Base-by-base conservation (phyloP, 805 yeast genomes). In the Candida railenensis region DNA sequence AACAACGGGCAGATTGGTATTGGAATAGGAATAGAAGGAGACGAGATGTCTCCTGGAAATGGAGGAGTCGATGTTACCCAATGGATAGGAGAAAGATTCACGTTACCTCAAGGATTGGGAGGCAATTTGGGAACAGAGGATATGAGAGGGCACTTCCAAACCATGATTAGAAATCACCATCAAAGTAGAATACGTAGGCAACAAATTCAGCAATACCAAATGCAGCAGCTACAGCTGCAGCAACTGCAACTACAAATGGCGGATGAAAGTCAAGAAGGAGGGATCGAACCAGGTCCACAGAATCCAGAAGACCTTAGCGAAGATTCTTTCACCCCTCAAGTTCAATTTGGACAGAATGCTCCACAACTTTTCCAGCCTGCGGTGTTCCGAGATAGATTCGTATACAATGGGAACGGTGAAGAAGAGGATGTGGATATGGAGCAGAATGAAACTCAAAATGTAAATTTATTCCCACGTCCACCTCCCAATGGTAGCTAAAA, bases 301-400 rank as follows among this genome's bases (percentile, higher is more conserved):
- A 34, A 33, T 22, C 40, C 32, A n/a, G 28, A 42, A 30, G 48
- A 12, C 28, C 25, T 22, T 30, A 37, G 15, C 22, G 38, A 19
- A 43, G 40, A 32, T 15, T 39, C 19, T 33, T 43, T 37, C 8
- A 38, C 36, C 20, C 22, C 38, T 36, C 48, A 38, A 43, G 32
- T 30, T 20, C 42, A 41, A 22, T 56, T 58, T 37, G 64, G 61
- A 3, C 62, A 58, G 15, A 61, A 70, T 53, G 76, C 75, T 3
- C 76, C 76, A 1, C 76, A 69, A 36, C 66, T 71, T 9, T 53
- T 54, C 15, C 77, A 71, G 48, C 73, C 72, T 4, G 67, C 76
- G 14, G 73, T 72, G 2, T 72, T 72, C 46, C 67, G 73, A 19
- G 39, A 19, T 16, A 37, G 45, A 54, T 53, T 53, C 63, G 57